These are phyloP conservation scores for Arabidopsis arenosa DNA, from an alignment of 345 rosid genomes.

Conservation along the genomic window DNA sequence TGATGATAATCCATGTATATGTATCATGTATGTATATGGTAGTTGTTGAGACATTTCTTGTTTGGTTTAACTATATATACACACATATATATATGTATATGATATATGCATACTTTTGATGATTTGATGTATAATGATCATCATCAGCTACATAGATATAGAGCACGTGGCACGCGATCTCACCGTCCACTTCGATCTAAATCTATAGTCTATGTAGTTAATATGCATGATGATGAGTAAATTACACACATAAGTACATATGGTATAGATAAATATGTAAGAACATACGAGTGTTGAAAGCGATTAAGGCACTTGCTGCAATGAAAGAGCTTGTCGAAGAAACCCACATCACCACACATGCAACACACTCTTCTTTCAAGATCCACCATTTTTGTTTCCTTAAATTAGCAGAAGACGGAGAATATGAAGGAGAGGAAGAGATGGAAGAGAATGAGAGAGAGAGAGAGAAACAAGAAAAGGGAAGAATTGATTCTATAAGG, in stretches of 20 bases:
- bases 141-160: conserved; percentile 28
- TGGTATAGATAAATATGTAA: background rate
- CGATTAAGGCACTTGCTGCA: conserved; percentile 88
- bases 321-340: conserved; percentile 93
- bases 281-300: conserved; percentile 86
- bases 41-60: conserved; percentile 37
- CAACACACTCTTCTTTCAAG: conserved; percentile 72
- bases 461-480: background rate
- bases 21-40: conserved; percentile 12
- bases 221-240: conserved; percentile 31
- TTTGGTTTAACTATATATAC: conserved; percentile 22
- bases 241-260: background rate
- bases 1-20: conserved; percentile 13
- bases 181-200: conserved; percentile 20
- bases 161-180: conserved; percentile 41
- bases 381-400: conserved; percentile 72
- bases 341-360: conserved; percentile 99
- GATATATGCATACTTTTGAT: conserved; percentile 33
- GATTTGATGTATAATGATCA: conserved; percentile 39
- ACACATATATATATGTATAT: background rate
- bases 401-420: conserved; percentile 28
- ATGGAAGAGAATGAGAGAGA: conserved; percentile 19
- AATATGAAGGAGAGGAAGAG: conserved; percentile 29
- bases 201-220: background rate
- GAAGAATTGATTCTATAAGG: conserved; percentile 43